Percentiles rank a stretch among this genome's conserved stretches.
Evolutionary conservation across 108 stramenopile genomes (phyloP).

Genomic region (Chaetoceros tenuissimus): DNA sequence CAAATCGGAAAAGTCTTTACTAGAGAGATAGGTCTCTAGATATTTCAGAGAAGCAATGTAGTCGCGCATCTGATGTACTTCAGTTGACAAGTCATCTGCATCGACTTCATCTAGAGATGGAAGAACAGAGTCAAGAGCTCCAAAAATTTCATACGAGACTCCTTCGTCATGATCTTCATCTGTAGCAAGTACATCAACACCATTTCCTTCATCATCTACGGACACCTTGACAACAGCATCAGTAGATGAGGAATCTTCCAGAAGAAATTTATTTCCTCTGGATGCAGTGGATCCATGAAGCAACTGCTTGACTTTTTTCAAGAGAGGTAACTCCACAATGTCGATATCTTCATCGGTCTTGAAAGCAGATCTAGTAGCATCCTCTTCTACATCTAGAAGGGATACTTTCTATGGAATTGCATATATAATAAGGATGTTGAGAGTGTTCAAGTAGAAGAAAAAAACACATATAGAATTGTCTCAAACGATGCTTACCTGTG

Average conservation of each 20-base stretch:
- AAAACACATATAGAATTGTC: too few relatives aligned
- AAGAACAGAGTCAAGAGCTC: neutral
- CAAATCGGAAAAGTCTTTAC: too few relatives aligned
- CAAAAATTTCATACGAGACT: neutral
- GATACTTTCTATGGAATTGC: too few relatives aligned
- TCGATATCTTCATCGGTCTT: neutral
- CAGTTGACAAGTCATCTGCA: conserved; percentile 1
- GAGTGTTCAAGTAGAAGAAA: too few relatives aligned
- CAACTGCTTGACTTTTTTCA: neutral
- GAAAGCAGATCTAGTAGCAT: too few relatives aligned
- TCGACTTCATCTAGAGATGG: neutral
- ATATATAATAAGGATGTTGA: too few relatives aligned
- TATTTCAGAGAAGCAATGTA: too few relatives aligned
- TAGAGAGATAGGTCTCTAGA: too few relatives aligned
- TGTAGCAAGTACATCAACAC: neutral
- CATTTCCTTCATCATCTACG: neutral
- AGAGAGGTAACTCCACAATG: neutral
- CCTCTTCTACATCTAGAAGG: too few relatives aligned
- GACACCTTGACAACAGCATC: neutral
- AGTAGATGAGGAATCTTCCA: neutral
- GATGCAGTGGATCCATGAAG: neutral
- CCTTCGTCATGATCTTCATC: neutral
- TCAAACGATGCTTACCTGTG: too few relatives aligned
- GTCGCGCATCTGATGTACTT: too few relatives aligned
- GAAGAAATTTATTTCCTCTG: neutral